Conservation (phyloP, 208 protist species). For the Wallacemonas sp. region DNA sequence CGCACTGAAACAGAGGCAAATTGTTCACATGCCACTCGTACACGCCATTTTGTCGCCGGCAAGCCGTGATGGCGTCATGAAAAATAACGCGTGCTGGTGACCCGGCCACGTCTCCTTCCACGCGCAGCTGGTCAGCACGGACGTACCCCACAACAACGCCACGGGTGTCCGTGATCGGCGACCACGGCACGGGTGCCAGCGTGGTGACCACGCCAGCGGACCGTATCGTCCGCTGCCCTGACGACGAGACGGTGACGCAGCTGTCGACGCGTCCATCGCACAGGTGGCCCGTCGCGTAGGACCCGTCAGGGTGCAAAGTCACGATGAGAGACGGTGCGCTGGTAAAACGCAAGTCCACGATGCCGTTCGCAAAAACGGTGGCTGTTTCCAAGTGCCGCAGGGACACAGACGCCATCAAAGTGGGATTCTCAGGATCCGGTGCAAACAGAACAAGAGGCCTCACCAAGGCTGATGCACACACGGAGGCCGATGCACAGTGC, state of each 20-base stretch:
- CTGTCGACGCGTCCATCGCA: background rate
- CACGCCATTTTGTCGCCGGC: background rate
- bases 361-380: slow-evolving; percentile 10
- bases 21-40: slow-evolving; percentile 27
- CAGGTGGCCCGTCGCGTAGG: slow-evolving; percentile 29
- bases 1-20: slow-evolving; percentile 21
- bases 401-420: background rate
- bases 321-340: slow-evolving; percentile 27
- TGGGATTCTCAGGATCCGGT: background rate
- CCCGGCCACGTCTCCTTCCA: background rate
- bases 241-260: slow-evolving; percentile 6
- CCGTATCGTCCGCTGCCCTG: background rate
- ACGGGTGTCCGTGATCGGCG: background rate
- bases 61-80: slow-evolving; percentile 7
- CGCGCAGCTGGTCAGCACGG: background rate
- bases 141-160: background rate
- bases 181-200: background rate
- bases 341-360: slow-evolving; percentile 11
- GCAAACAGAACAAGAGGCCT: background rate
- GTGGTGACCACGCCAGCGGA: background rate
- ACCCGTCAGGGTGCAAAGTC: slow-evolving; percentile 42
- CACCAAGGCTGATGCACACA: background rate
- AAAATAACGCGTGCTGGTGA: slow-evolving; percentile 2
- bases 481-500: too few species aligned
- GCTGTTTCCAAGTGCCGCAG: background rate